Evolutionary conservation across 2,329 filamentous ascomycete species (phyloP), one percentile per base, ranked within the genome.

Genomic region (Alternaria sp.): DNA sequence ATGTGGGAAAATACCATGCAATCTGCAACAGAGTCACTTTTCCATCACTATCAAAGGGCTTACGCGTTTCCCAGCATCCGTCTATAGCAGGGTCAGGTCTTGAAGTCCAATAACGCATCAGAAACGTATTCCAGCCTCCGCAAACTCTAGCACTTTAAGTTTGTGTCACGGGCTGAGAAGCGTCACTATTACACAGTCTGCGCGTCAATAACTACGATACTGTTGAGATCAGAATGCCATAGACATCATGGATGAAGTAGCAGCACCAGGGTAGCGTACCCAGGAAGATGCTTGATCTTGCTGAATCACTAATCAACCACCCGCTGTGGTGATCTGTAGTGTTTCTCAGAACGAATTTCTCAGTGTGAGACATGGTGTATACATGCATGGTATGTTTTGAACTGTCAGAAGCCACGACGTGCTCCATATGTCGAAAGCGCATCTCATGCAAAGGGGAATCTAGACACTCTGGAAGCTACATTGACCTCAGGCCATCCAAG

Each of bases 241-340:
- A 40, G 36, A 40, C 36, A 40, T 15, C 36, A 40, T 40, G 15
- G n/a, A 17, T 17, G 36, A 40, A 17, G n/a, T 17, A 17, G 36
- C 36, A 17, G 36, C 3, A 17, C n/a, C n/a, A 17, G 8, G 5
- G 0, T 17, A 1, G n/a, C 0, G n/a, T 40, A 40, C 1, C 32
- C n/a, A 40, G 36, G 36, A 40, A 11, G n/a, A 40, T 40, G 36
- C 36, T 40, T 40, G 36, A 40, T 5, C 6, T 10, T 4, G 1
- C 1, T 40, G 9, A 40, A 17, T 40, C 36, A 17, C n/a, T 40
- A 40, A 40, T 17, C 36, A 17, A 40, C 36, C 36, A 40, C 32
- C 8, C 15, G 4, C 15, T 40, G 8, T 2, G 10, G 32, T n/a
- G 8, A 17, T n/a, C 32, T 9, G 4, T n/a, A n/a, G 32, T 40